Percentiles rank a stretch among this genome's conserved stretches.
Evolutionary conservation across 1,284 basidiomycete genomes (phyloP).

Genomic region (Melampsora americana): DNA sequence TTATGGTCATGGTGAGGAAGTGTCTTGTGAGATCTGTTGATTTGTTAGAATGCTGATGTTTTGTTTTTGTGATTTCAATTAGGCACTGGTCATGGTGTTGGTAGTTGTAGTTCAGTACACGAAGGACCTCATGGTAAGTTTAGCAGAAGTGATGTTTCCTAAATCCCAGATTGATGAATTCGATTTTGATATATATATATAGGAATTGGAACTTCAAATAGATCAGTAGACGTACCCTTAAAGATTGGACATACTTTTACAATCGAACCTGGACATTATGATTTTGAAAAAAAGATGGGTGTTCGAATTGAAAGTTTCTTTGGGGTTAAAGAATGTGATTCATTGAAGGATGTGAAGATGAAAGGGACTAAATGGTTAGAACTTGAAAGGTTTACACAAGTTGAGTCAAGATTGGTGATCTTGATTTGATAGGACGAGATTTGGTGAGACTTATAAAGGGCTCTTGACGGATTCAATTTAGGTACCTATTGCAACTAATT

Average conservation of each 20-base stretch:
- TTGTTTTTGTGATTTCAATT: too few species aligned
- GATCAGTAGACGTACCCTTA: slow-evolving; percentile 3
- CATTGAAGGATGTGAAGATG: background rate
- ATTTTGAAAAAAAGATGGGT: background rate
- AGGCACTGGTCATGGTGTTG: background rate
- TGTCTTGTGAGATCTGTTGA: background rate
- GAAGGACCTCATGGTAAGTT: background rate
- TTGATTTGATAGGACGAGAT: background rate
- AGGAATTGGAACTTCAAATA: slow-evolving; percentile 2
- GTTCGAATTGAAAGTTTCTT: slow-evolving; percentile 4
- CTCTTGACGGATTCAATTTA: background rate
- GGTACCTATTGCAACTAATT: background rate
- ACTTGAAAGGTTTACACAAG: background rate
- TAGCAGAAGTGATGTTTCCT: too few species aligned
- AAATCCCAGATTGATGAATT: too few species aligned
- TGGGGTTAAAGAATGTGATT: background rate
- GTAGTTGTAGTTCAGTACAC: slow-evolving; percentile 7
- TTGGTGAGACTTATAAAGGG: background rate
- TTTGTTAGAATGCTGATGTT: too few species aligned
- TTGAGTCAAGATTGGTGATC: too few species aligned
- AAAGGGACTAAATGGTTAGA: background rate
- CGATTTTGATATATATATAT: too few species aligned
- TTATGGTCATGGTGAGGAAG: background rate
- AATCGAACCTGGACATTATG: background rate
- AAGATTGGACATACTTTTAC: slow-evolving; percentile 2